Evolutionary conservation across 495 filamentous ascomycete species (phyloP).

Genomic region (Penicillium roqueforti): DNA sequence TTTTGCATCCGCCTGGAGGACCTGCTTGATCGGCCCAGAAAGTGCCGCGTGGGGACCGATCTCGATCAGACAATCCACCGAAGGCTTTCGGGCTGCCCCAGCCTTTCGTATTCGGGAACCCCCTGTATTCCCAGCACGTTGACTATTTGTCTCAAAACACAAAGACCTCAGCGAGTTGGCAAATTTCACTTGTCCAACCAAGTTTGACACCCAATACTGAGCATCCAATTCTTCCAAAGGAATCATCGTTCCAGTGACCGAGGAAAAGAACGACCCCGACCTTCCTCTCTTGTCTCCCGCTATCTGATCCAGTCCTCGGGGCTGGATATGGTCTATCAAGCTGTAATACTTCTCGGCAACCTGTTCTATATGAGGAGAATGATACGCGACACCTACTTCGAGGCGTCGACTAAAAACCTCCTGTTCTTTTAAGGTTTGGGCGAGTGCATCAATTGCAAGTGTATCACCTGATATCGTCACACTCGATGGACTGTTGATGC

Average conservation of each 20-base stretch:
- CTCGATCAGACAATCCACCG: slow-evolving; percentile 42
- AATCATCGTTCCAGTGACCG: slow-evolving; percentile 32
- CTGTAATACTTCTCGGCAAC: slow-evolving; percentile 23
- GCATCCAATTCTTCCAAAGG: slow-evolving; percentile 17
- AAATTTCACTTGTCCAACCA: slow-evolving; percentile 39
- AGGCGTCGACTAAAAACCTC: slow-evolving; percentile 51
- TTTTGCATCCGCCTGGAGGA: slow-evolving; percentile 17
- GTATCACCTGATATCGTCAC: slow-evolving; percentile 44
- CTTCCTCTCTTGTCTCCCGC: background rate
- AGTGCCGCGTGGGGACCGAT: slow-evolving; percentile 49
- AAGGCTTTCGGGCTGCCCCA: slow-evolving; percentile 15
- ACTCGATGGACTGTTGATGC: slow-evolving; percentile 43
- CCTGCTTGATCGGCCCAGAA: slow-evolving; percentile 32
- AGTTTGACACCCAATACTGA: slow-evolving; percentile 40
- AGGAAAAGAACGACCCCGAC: slow-evolving; percentile 31
- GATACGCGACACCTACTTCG: slow-evolving; percentile 57
- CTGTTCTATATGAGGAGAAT: slow-evolving; percentile 57
- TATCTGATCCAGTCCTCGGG: background rate
- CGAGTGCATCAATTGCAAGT: slow-evolving; percentile 32
- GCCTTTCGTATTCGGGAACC: background rate
- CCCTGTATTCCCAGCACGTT: background rate
- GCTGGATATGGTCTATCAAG: slow-evolving; percentile 15
- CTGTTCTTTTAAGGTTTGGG: slow-evolving; percentile 39
- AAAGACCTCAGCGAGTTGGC: slow-evolving; percentile 25
- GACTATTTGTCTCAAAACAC: slow-evolving; percentile 16